Base-by-base conservation (phyloP, 495 filamentous ascomycete genomes). In the Symbiotaphrina buchneri region DNA sequence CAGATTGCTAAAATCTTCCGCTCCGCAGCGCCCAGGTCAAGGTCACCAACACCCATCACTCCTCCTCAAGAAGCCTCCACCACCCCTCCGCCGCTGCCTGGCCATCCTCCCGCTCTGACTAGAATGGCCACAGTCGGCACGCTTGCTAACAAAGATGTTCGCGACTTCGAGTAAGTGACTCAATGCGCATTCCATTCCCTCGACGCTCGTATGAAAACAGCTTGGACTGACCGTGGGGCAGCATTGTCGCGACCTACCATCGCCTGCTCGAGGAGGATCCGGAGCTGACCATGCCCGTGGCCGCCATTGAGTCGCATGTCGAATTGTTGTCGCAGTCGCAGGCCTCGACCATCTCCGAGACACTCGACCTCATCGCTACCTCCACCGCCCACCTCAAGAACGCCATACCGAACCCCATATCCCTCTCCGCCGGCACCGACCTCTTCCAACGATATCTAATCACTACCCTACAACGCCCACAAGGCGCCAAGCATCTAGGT, bases 371-470 rank as follows among this genome's bases (percentile, higher is more conserved):
- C 18, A 68, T 97, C 37, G 67, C 70, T 45, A 64, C 63, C 18
- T 71, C 80, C 35, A 80, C 78, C 36, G 49, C 58, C 6, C 66
- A 70, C 39, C 63, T 97, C 36, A 81, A 81, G 48, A 53, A 56
- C 32, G 61, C 70, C 10, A 69, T 84, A 25, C 58, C 76, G 2
- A 95, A 97, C 52, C 76, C 84, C 10, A 80, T 95, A 39, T 75
- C 84, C 17, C 63, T 94, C 14, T 80, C 76, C 21, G 87, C 90
- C 30, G 87, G 87, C 41, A 92, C 85, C 41, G 84, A 94, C 48
- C 64, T 94, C 35, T 95, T 95, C 58, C 82, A 87, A 49, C 71
- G 82, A 44, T 97, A 85, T 52, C 67, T 97, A 28, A 74, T 91
- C 35, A 67, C 63, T 25, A 68, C 68, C 23, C 52, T 75, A 41